phyloP scores from a whole-genome alignment of 345 rosid genomes.

The Camelina laxa region DNA sequence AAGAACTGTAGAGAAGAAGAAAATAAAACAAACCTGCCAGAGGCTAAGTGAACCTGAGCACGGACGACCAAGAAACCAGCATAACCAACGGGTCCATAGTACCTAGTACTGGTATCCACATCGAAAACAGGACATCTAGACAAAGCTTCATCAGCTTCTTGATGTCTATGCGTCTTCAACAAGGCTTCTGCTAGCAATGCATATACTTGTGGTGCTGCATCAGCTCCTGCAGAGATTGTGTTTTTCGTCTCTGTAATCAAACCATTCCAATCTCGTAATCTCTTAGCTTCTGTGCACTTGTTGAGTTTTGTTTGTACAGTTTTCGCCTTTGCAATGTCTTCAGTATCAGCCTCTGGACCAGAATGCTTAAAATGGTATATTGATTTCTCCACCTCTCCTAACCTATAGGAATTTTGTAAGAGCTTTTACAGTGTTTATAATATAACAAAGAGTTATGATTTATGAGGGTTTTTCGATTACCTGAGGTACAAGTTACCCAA shows the following conservation, averaged over 20 bases:
- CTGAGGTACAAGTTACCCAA: constrained; percentile 81
- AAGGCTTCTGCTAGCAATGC: constrained; percentile 94
- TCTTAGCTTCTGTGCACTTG: constrained; percentile 77
- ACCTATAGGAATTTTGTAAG: constrained; percentile 43
- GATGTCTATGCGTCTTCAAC: constrained; percentile 71
- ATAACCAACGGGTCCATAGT: constrained; percentile 74
- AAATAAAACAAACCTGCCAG: constrained; percentile 70
- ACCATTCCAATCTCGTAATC: constrained; percentile 69
- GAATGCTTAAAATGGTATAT: constrained; percentile 83
- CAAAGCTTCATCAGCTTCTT: constrained; percentile 75
- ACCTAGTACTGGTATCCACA: constrained; percentile 63
- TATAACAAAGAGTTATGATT: not conserved
- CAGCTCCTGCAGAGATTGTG: constrained; percentile 75
- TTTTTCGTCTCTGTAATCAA: constrained; percentile 57
- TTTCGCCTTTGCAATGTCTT: constrained; percentile 73
- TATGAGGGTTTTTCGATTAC: constrained; percentile 43
- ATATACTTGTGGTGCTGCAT: constrained; percentile 89
- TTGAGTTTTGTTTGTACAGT: constrained; percentile 57
- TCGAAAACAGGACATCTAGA: constrained; percentile 62
- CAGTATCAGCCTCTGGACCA: constrained; percentile 80
- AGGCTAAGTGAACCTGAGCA: constrained; percentile 83
- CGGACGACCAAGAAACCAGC: constrained; percentile 71
- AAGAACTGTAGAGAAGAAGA: not conserved
- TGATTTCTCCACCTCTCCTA: constrained; percentile 91
- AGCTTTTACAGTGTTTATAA: not conserved